Percentiles rank a stretch among this genome's conserved stretches.
Evolutionary conservation across 2,329 filamentous ascomycete species (phyloP).

Genomic region (Sclerotinia glacialis): DNA sequence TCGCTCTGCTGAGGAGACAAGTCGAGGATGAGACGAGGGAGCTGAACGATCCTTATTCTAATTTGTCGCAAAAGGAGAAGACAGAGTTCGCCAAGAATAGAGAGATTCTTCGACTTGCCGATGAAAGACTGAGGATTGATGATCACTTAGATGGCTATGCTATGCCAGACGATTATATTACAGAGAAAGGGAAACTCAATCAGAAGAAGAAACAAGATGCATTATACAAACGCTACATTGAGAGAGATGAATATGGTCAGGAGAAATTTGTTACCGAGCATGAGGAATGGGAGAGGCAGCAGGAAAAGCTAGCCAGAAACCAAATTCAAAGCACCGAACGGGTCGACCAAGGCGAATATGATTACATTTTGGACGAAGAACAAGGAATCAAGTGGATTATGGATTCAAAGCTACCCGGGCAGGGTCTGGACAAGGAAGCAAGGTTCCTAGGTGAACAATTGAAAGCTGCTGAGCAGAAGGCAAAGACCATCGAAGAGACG

Average conservation of each 20-base stretch:
- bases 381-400: constrained; percentile 84
- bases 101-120: constrained; percentile 72
- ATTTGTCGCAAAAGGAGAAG: constrained; percentile 67
- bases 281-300: constrained; percentile 93
- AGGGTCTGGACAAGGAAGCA: constrained; percentile 73
- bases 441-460: constrained; percentile 75
- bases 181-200: constrained; percentile 86
- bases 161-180: constrained; percentile 93
- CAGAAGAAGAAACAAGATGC: constrained; percentile 83
- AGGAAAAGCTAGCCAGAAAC: constrained; percentile 80
- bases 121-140: constrained; percentile 83
- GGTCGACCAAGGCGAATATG: constrained; percentile 79
- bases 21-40: constrained; percentile 86
- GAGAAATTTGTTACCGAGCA: constrained; percentile 91
- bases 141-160: constrained; percentile 89
- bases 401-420: constrained; percentile 69
- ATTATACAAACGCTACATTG: constrained; percentile 86
- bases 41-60: constrained; percentile 65
- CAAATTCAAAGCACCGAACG: constrained; percentile 75
- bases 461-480: constrained; percentile 84
- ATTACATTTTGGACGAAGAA: constrained; percentile 87
- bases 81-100: constrained; percentile 81
- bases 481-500: constrained; percentile 84
- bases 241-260: constrained; percentile 80
- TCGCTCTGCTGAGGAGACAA: constrained; percentile 84